These are phyloP conservation scores for Globisporangium iwayamae DNA, from an alignment of 352 stramenopile genomes.

Conservation along the genomic window DNA sequence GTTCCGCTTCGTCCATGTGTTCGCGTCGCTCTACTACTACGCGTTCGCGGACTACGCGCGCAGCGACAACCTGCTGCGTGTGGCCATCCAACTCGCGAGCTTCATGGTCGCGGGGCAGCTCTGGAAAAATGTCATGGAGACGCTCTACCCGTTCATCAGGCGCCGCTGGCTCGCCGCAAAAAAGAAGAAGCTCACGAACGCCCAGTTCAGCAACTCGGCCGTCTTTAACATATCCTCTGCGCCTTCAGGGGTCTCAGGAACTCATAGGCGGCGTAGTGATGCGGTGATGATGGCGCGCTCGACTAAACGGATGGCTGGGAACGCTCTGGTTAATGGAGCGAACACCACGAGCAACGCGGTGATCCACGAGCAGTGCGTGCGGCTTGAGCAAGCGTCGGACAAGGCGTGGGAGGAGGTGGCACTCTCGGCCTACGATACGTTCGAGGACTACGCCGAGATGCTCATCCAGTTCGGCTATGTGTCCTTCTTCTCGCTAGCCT, in stretches of 20 bases:
- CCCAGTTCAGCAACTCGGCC: constrained; percentile 54
- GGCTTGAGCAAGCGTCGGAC: constrained; percentile 77
- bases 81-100: constrained; percentile 90
- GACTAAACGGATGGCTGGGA: neutral
- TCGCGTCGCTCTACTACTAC: constrained; percentile 96
- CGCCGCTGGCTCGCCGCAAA: constrained; percentile 36
- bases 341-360: constrained; percentile 41
- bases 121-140: constrained; percentile 92
- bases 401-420: constrained; percentile 89
- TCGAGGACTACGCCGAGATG: constrained; percentile 94
- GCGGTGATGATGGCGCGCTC: constrained; percentile 10
- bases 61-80: constrained; percentile 73
- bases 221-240: constrained; percentile 44
- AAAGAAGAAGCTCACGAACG: constrained; percentile 60
- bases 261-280: constrained; percentile 15
- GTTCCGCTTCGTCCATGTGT: constrained; percentile 97
- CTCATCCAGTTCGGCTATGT: constrained; percentile 95
- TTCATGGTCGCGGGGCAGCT: constrained; percentile 94
- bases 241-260: neutral
- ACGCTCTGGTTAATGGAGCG: neutral
- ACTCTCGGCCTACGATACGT: constrained; percentile 91
- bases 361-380: constrained; percentile 76
- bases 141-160: constrained; percentile 72
- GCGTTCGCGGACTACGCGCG: constrained; percentile 60
- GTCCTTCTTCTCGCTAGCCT: constrained; percentile 93